Evolutionary conservation across 1,139 yeast species (phyloP).

Genomic region (Yamadazyma aaseri): DNA sequence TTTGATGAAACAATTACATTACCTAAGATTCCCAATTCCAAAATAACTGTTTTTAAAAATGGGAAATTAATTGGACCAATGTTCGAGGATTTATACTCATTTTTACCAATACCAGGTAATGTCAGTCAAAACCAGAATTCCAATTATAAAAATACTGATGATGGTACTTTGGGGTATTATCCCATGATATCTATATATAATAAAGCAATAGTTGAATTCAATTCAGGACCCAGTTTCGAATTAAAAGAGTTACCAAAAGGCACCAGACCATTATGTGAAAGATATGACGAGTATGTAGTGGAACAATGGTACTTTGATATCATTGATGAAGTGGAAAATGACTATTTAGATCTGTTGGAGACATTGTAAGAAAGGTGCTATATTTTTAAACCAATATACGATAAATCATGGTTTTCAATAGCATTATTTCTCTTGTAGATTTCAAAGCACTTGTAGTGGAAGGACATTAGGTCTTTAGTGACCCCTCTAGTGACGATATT

Average conservation of each 20-base stretch:
- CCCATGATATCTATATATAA: conserved; percentile 85
- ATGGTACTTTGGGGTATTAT: conserved; percentile 84
- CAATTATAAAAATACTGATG: conserved; percentile 59
- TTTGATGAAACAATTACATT: conserved; percentile 29
- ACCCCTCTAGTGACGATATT: conserved; percentile 57
- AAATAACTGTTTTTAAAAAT: conserved; percentile 69
- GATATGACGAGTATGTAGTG: conserved; percentile 69
- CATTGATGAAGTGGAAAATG: conserved; percentile 80
- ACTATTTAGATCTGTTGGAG: conserved; percentile 48
- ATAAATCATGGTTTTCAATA: not conserved
- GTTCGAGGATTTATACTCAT: conserved; percentile 68
- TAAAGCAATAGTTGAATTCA: conserved; percentile 72
- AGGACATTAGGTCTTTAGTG: conserved; percentile 37
- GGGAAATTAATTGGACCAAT: conserved; percentile 68
- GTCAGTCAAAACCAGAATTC: conserved; percentile 46
- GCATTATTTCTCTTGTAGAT: conserved; percentile 26
- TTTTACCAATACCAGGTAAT: conserved; percentile 52
- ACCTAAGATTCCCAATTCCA: conserved; percentile 55
- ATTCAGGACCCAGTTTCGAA: conserved; percentile 67
- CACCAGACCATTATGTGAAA: conserved; percentile 52
- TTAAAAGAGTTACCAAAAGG: conserved; percentile 37
- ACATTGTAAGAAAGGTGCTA: not conserved
- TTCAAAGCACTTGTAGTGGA: conserved; percentile 52
- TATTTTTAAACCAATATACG: conserved; percentile 4
- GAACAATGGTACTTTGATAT: conserved; percentile 85